Evolutionary conservation across 192 early-diverging fungal genomes (phyloP), one percentile per base, ranked within the genome.

Genomic region (Anaeromyces robustus): DNA sequence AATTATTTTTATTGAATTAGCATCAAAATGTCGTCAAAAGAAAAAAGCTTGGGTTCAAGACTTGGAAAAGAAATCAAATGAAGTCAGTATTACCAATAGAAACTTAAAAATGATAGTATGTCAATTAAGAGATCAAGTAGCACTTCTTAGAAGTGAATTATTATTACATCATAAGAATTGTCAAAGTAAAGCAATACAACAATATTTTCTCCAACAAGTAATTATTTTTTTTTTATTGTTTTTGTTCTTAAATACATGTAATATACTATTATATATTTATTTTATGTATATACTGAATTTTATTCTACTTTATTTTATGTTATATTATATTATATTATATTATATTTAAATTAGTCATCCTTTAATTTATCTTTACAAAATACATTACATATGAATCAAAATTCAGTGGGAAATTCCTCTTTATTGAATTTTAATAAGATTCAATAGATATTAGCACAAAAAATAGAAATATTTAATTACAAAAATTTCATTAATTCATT

Each of bases 21-120:
- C 89, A 14, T 86, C 85, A 13, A 90, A 90, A 83, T 90, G 89
- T 79, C 80, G 89, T 77, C 88, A 86, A 83, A 88, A 88, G 82
- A 90, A 90, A 84, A 90, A 90, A 79, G 30, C 82, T 81, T 90
- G 87, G 84, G 78, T 86, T 78, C 81, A 86, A 59, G 87, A 87
- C 19, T 82, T 90, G 12, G 82, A 88, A 81, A n/a, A 43, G 17
- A 78, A 82, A 29, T 83, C 84, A 6, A 77, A 83, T 30, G 83
- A 85, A 41, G 78, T 87, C 29, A 41, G 77, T 19, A 30, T 80
- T 29, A 32, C 77, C 13, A 89, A 89, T 79, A 78, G 80, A 1
- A 80, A 81, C 31, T 77, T 89, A 34, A 77, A 81, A 30, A 14
- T 26, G 18, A n/a, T 81, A 9, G 85, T 87, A 17, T 78, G 79